These are phyloP conservation scores for Alternaria brassicicola DNA, from an alignment of 2,329 filamentous ascomycete species.

Conservation along the genomic window DNA sequence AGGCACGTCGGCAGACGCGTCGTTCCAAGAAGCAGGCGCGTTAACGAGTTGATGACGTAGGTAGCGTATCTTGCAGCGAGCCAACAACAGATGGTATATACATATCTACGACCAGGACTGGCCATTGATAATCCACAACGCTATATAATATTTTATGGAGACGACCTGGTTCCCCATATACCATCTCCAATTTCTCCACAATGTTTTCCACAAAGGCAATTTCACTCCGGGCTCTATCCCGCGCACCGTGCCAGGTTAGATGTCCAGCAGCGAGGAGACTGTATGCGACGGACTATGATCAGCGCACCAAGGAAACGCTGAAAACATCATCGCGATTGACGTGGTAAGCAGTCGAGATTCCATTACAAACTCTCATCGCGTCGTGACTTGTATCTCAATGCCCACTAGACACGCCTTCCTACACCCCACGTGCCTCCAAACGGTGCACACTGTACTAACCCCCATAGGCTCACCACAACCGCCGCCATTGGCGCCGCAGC, in stretches of 20 bases:
- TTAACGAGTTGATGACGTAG: conserved; percentile 22
- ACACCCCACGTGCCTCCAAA: background rate
- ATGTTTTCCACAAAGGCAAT: conserved; percentile 17
- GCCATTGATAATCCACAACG: conserved; percentile 1
- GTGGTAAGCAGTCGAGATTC: conserved; percentile 16
- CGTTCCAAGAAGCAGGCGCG: conserved; percentile 14
- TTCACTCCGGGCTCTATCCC: conserved; percentile 15
- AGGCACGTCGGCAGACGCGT: conserved; percentile 8
- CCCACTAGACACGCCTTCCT: background rate
- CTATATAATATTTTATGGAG: background rate
- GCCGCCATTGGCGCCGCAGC: conserved; percentile 22
- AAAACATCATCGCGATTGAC: conserved; percentile 26
- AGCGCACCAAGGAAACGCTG: conserved; percentile 25
- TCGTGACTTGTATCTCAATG: background rate
- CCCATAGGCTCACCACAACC: conserved; percentile 23
- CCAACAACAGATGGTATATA: conserved; percentile 14
- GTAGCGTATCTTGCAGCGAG: conserved; percentile 5
- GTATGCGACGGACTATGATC: conserved; percentile 28
- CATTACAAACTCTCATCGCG: conserved; percentile 3
- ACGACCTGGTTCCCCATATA: background rate
- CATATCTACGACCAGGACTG: background rate
- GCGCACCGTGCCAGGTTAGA: conserved; percentile 9
- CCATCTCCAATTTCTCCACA: background rate
- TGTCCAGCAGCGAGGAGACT: conserved; percentile 17
- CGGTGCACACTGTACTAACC: conserved; percentile 6